A percentile compares a stretch with the other conserved stretches of the same genome.
phyloP scores from a whole-genome alignment of 2,329 filamentous ascomycete species.

The Colletotrichum endophyticum region DNA sequence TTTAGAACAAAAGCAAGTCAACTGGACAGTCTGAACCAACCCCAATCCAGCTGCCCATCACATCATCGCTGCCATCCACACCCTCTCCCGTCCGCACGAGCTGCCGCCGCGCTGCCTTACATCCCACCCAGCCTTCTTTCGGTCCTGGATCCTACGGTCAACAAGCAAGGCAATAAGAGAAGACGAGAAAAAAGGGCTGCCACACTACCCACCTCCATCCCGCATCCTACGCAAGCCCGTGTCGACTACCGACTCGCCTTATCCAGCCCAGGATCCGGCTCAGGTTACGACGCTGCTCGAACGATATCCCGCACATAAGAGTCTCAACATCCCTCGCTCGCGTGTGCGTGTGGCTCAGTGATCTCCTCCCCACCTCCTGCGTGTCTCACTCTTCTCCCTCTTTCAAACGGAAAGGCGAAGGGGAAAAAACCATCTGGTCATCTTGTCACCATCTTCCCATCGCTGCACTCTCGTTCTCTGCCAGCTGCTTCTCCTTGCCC shows the following conservation, averaged over 20 bases:
- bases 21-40: slow-evolving; percentile 6
- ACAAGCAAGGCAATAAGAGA: neutral
- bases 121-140: slow-evolving; percentile 13
- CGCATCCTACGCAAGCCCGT: neutral
- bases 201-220: slow-evolving; percentile 10
- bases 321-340: slow-evolving; percentile 16
- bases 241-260: slow-evolving; percentile 15
- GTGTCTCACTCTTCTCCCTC: slow-evolving; percentile 16
- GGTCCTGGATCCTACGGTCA: neutral
- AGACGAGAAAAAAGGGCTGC: neutral
- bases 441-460: neutral
- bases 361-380: neutral
- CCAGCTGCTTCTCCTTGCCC: neutral
- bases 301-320: slow-evolving; percentile 15
- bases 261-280: neutral
- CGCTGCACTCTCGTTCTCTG: neutral
- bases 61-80: slow-evolving; percentile 20
- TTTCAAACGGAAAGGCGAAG: neutral
- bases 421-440: neutral
- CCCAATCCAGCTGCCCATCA: slow-evolving; percentile 15
- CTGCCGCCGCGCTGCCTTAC: neutral
- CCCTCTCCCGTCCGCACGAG: slow-evolving; percentile 1
- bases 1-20: slow-evolving; percentile 15
- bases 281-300: slow-evolving; percentile 3
- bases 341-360: slow-evolving; percentile 1